Evolutionary conservation across 495 filamentous ascomycete genomes (phyloP).

Genomic region (Aspergillus ellipticus): DNA sequence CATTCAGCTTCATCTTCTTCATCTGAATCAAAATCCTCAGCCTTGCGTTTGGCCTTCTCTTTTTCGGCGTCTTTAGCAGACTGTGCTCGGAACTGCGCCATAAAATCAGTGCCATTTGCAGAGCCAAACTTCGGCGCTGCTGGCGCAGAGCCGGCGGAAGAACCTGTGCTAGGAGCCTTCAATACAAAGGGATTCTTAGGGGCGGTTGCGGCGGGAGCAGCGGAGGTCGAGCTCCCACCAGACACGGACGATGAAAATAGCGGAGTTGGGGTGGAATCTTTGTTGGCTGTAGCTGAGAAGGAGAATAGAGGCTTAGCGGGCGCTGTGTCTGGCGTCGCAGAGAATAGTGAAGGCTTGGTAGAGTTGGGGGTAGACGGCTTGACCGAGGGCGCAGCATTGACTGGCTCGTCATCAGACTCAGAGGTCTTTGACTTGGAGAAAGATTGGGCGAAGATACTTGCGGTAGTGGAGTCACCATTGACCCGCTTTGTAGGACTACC

Average conservation of each 20-base stretch:
- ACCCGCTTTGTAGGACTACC: constrained; percentile 19
- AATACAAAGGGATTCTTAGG: constrained; percentile 23
- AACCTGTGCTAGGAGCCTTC: constrained; percentile 20
- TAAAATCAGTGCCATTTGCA: constrained; percentile 27
- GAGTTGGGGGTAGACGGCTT: constrained; percentile 18
- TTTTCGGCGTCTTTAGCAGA: constrained; percentile 32
- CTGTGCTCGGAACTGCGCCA: constrained; percentile 36
- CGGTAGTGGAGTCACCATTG: constrained; percentile 31
- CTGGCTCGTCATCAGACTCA: constrained; percentile 11
- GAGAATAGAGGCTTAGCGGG: constrained; percentile 20
- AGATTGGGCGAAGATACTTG: constrained; percentile 40
- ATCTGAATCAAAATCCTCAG: constrained; percentile 54
- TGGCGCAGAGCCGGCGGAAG: constrained; percentile 14
- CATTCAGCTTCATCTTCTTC: constrained; percentile 51
- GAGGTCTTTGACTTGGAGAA: constrained; percentile 32
- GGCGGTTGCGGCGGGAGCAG: constrained; percentile 7
- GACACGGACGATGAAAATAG: constrained; percentile 13
- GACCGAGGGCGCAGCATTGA: constrained; percentile 4
- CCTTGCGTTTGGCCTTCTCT: constrained; percentile 50
- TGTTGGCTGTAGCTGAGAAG: constrained; percentile 11
- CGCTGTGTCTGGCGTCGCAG: constrained; percentile 21
- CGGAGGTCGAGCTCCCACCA: constrained; percentile 13
- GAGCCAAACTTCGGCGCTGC: constrained; percentile 32
- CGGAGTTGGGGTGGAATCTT: constrained; percentile 11
- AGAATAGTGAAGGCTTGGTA: constrained; percentile 15